These are phyloP conservation scores for Solanum rostratum DNA, from an alignment of 257 asterid species.

Conservation along the genomic window DNA sequence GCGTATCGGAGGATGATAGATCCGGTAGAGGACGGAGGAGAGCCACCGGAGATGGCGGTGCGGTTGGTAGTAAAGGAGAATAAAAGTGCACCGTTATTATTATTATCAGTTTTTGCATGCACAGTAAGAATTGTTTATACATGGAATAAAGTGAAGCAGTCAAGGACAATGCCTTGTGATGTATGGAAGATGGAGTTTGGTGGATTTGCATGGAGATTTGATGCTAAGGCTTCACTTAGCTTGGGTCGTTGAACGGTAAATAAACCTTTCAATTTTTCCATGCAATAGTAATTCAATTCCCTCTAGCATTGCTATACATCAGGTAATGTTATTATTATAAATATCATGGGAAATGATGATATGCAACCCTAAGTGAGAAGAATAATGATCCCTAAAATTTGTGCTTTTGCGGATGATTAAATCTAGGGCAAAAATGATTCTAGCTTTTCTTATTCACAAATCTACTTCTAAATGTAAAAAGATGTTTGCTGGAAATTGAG, in stretches of 20 bases:
- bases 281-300: neutral
- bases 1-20: slow-evolving; percentile 30
- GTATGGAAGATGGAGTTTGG: slow-evolving; percentile 47
- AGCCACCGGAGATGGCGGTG: slow-evolving; percentile 7
- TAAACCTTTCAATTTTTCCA: neutral
- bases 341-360: neutral
- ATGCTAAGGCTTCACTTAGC: slow-evolving; percentile 29
- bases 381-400: neutral
- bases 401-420: neutral
- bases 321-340: neutral
- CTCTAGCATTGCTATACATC: neutral
- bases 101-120: slow-evolving; percentile 30
- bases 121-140: slow-evolving; percentile 30
- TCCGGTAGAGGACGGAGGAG: slow-evolving; percentile 1
- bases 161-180: slow-evolving; percentile 39
- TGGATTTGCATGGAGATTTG: slow-evolving; percentile 50
- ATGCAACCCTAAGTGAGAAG: neutral
- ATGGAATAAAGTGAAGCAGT: slow-evolving; percentile 16
- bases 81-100: neutral
- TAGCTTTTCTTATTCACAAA: neutral
- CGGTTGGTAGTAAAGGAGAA: slow-evolving; percentile 28
- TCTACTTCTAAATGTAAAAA: neutral
- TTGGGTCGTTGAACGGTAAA: slow-evolving; percentile 21
- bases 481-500: neutral
- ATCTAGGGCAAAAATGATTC: neutral